phyloP scores from a whole-genome alignment of 768 basidiomycete genomes.

The Amanita pallidorosea region DNA sequence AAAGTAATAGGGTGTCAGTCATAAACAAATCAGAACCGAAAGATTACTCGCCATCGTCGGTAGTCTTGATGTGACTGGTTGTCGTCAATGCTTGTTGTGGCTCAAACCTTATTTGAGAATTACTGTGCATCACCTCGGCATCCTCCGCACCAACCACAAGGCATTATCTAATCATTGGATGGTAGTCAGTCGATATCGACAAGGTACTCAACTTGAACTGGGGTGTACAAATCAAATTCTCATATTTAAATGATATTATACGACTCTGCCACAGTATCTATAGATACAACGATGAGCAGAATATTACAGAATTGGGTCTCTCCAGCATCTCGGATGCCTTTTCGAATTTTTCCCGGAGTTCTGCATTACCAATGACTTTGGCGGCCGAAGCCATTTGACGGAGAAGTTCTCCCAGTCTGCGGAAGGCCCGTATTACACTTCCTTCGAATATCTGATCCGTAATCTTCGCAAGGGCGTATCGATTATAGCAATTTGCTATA shows the following conservation, averaged over 20 bases:
- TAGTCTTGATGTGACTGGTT: not conserved
- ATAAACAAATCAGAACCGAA: not conserved
- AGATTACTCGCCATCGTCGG: conserved; percentile 3
- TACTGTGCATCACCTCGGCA: conserved; percentile 5
- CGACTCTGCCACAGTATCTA: conserved; percentile 14
- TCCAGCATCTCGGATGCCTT: conserved; percentile 89
- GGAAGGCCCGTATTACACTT: conserved; percentile 91
- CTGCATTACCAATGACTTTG: conserved; percentile 92
- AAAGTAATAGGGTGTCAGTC: not conserved
- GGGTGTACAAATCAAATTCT: too few species aligned
- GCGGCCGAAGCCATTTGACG: conserved; percentile 95
- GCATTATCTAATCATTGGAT: too few species aligned
- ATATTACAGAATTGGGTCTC: conserved; percentile 88
- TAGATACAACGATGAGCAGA: conserved; percentile 79
- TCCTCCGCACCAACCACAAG: not conserved
- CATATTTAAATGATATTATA: too few species aligned
- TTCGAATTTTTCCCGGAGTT: conserved; percentile 90
- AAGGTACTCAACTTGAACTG: too few species aligned
- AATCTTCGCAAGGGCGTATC: conserved; percentile 35
- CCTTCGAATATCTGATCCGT: conserved; percentile 92
- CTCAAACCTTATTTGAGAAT: not conserved
- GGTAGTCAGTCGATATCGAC: too few species aligned
- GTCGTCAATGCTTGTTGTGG: not conserved
- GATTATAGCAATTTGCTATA: too few species aligned
- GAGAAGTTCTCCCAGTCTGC: conserved; percentile 86